Percentiles rank a stretch among this genome's conserved stretches.
These are phyloP conservation scores for Orbilia blumenaviensis DNA, from an alignment of 2,329 filamentous ascomycete genomes.

Conservation along the genomic window DNA sequence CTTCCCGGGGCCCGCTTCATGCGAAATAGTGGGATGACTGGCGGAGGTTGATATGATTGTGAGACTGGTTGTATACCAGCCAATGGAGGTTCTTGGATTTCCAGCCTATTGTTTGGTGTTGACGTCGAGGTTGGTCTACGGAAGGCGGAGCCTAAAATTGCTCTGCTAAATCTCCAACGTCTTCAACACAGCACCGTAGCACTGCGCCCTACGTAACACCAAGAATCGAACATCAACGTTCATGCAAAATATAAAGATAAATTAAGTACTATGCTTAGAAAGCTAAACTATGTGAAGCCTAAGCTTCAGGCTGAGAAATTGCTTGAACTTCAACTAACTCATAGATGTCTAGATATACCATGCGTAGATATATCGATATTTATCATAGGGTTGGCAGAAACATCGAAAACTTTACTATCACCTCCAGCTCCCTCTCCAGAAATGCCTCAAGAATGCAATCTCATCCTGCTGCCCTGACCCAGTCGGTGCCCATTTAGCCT, in stretches of 20 bases:
- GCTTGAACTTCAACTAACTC: too few relatives aligned
- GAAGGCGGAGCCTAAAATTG: constrained; percentile 34
- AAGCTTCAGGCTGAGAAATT: too few relatives aligned
- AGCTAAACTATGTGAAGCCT: too few relatives aligned
- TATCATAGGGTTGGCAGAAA: too few relatives aligned
- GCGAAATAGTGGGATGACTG: constrained; percentile 19
- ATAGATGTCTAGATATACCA: neutral
- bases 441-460: constrained; percentile 9
- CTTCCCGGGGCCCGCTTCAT: constrained; percentile 27
- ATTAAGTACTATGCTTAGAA: too few relatives aligned
- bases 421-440: constrained; percentile 37
- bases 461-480: neutral
- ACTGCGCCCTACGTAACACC: neutral
- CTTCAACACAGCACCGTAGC: constrained; percentile 11
- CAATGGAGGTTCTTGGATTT: constrained; percentile 49
- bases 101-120: constrained; percentile 38
- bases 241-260: too few relatives aligned
- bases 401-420: neutral
- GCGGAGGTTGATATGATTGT: neutral
- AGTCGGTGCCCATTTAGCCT: constrained; percentile 21
- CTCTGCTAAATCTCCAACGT: constrained; percentile 7
- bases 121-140: constrained; percentile 20
- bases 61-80: constrained; percentile 19
- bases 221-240: neutral
- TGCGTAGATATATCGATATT: too few relatives aligned